Base-by-base conservation (phyloP, 2,329 filamentous ascomycete genomes). In the Fusarium continuum region DNA sequence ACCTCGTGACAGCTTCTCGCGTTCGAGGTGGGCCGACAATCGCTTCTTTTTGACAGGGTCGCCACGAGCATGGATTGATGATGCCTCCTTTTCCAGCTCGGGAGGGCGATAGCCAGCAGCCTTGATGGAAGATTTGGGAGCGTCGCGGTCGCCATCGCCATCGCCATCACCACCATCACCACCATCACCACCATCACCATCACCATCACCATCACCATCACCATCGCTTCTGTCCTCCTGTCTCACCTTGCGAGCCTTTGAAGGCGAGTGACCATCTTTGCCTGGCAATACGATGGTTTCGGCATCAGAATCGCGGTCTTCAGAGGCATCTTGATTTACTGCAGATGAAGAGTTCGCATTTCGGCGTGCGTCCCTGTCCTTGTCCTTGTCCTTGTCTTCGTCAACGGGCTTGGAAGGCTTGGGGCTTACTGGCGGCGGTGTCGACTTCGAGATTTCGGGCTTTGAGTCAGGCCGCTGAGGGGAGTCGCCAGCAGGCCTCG, bases 281-380 rank as follows among this genome's bases (percentile, higher is more conserved):
- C 85, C 86, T 10, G 86, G 83, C 28, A 90, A 75, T 29, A 91
- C 88, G 61, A 91, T 89, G 13, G 88, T 91, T 76, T 91, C 88
- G 43, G 88, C 88, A 71, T 91, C 88, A 2, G 88, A 91, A 68
- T 89, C 87, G 70, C 83, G 86, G 56, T 88, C 87, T 55, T 78
- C 78, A 19, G 73, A 74, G 50, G 69, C 74, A 52, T 83, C 79
- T 46, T 75, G 71, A 17, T 76, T 70, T 46, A 65, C 22, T 22
- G 55, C 67, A 17, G 61, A 50, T 14, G 64, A 64, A 20, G 64
- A 38, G 25, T 78, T 77, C 55, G 73, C 77, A 50, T 70, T 71
- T 10, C 75, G 66, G n/a, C 71, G 69, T 23, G 73, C 51, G 25
- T 70, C 70, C 60, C 58, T 73, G 32, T 64, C 48, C 29, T 55